Base-by-base conservation (phyloP, 805 yeast genomes). In the Candida wancherniae region DNA sequence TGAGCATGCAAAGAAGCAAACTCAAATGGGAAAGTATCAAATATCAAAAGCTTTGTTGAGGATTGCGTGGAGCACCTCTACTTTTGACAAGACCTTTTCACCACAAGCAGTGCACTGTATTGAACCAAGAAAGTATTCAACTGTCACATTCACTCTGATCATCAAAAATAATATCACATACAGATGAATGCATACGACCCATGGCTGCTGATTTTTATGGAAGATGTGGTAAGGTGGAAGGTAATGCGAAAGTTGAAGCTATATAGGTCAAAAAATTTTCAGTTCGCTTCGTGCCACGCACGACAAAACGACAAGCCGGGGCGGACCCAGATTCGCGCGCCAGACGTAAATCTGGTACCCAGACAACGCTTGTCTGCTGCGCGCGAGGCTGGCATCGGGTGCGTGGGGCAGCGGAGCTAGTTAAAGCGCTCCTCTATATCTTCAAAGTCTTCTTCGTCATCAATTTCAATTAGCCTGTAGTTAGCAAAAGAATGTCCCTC, bases 131-230 rank as follows among this genome's bases (percentile, higher is more conserved):
- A 43, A 42, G 44, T 48, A 51, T 49, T 26, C 46, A 40, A 52
- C 53, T 47, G 43, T 39, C 36, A 43, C 43, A 42, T 39, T 36
- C 34, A 30, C 35, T 33, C 26, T 30, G 27, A 14, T 11, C 22
- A 24, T 23, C 29, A 29, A 24, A 27, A 31, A 33, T 24, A 29
- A 28, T 38, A 42, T 46, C 69, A 83, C 94, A 77, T 83, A 84
- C 94, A 70, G 84, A 74, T 75, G 95, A 84, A 86, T 90, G 97
- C 88, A 90, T 80, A 77, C 98, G 95, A 88, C 95, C 98, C 98
- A 90, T 90, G 69, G 76, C 84, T 79, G 71, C 61, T 66, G 68
- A 57, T 67, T 63, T 57, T 53, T 61, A 39, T 48, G 40, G 34
- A 39, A 36, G 39, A 37, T 35, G 29, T 21, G 26, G 28, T 26